Evolutionary conservation across 2,329 filamentous ascomycete species (phyloP).

Genomic region (Pseudonectria foliicola): DNA sequence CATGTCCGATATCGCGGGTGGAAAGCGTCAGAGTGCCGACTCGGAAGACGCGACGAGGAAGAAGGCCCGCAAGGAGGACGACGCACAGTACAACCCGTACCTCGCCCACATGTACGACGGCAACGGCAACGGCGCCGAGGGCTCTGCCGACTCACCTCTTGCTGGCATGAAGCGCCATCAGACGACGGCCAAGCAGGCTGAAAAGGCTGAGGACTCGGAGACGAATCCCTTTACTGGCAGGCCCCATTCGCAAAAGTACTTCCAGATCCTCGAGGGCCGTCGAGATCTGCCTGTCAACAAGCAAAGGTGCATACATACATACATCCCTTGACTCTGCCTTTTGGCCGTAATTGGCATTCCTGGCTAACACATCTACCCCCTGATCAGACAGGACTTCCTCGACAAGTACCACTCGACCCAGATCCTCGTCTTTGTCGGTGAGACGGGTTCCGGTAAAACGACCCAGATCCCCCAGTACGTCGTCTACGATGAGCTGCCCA

Average conservation of each 20-base stretch:
- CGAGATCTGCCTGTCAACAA: constrained; percentile 85
- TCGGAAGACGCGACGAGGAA: constrained; percentile 34
- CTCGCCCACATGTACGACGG: constrained; percentile 77
- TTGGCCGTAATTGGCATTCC: too few species aligned
- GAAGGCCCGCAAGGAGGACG: constrained; percentile 35
- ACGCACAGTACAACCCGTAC: constrained; percentile 65
- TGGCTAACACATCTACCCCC: constrained; percentile 2
- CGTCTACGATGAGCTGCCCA: constrained; percentile 90
- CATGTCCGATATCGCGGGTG: constrained; percentile 35
- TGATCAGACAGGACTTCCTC: constrained; percentile 75
- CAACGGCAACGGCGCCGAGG: constrained; percentile 32
- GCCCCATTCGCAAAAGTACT: constrained; percentile 75
- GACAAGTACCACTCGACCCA: constrained; percentile 88
- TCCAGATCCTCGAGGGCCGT: constrained; percentile 77
- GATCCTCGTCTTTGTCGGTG: constrained; percentile 96
- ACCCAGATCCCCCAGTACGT: constrained; percentile 99
- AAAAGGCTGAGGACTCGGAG: constrained; percentile 69
- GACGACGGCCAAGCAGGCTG: constrained; percentile 71
- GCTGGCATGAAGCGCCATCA: constrained; percentile 66
- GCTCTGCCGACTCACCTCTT: constrained; percentile 42
- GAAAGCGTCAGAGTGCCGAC: constrained; percentile 40
- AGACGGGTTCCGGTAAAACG: constrained; percentile 98
- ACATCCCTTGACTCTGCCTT: too few species aligned
- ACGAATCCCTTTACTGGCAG: constrained; percentile 79
- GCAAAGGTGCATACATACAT: constrained; percentile 56